These are phyloP conservation scores for Populus alba DNA, from an alignment of 345 rosid species.

Conservation along the genomic window DNA sequence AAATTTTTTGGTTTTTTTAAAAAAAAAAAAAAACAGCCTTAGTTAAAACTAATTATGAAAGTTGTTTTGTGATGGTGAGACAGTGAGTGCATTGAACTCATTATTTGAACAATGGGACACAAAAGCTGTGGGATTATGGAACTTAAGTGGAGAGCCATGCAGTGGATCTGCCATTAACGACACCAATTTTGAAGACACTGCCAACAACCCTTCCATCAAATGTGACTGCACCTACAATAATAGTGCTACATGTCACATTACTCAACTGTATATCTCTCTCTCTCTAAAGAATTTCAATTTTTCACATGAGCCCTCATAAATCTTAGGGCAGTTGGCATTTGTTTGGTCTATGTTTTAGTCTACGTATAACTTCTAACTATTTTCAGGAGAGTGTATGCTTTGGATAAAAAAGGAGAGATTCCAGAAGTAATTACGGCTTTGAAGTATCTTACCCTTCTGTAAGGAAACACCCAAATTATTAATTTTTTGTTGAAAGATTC, in stretches of 20 bases:
- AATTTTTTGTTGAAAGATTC: not conserved
- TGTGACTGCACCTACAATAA: slow-evolving; percentile 27
- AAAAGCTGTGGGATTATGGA: slow-evolving; percentile 27
- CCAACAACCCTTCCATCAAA: slow-evolving; percentile 24
- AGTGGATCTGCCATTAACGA: slow-evolving; percentile 32
- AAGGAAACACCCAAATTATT: not conserved
- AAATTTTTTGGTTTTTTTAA: no score
- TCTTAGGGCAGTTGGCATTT: not conserved
- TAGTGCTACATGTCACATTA: slow-evolving; percentile 32
- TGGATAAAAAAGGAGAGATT: slow-evolving; percentile 22
- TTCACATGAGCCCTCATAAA: not conserved
- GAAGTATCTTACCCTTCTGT: slow-evolving; percentile 18
- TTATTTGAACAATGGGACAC: slow-evolving; percentile 28
- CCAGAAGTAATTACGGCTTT: slow-evolving; percentile 18
- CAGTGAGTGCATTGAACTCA: slow-evolving; percentile 28
- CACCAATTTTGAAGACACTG: slow-evolving; percentile 11
- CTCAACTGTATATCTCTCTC: slow-evolving; percentile 18
- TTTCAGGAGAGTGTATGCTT: slow-evolving; percentile 28
- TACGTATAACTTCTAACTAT: not conserved
- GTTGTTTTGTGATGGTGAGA: not conserved
- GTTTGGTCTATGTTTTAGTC: not conserved
- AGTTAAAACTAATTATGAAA: not conserved
- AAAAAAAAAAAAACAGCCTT: no score
- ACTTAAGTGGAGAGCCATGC: slow-evolving; percentile 53
- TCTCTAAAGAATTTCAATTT: not conserved